A percentile compares a stretch with the other conserved stretches of the same genome.
phyloP scores from a whole-genome alignment of 108 stramenopile genomes.

The Nitzschia sp. region DNA sequence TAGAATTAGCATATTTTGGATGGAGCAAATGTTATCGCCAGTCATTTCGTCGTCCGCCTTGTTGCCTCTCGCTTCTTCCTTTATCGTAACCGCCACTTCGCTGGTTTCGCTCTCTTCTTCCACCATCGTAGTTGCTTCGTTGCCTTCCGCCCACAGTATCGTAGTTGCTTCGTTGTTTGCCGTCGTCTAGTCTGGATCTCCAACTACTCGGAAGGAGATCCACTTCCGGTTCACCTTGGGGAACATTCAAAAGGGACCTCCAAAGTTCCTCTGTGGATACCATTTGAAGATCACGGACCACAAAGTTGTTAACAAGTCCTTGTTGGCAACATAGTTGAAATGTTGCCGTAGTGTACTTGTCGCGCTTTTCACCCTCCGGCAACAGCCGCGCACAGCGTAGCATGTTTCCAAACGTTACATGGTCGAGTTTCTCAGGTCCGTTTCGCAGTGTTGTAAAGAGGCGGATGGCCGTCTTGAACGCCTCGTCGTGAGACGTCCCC shows the following conservation, averaged over 20 bases:
- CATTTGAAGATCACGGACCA: slow-evolving; percentile 35
- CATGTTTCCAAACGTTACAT: slow-evolving; percentile 56
- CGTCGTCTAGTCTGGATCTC: slow-evolving; percentile 7
- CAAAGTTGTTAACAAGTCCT: slow-evolving; percentile 42
- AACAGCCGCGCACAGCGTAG: slow-evolving; percentile 42
- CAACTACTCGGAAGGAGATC: slow-evolving; percentile 28
- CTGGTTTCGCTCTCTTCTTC: no score
- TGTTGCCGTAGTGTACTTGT: slow-evolving; percentile 35
- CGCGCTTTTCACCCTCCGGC: slow-evolving; percentile 39
- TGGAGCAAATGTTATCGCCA: no score
- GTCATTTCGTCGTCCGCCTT: no score
- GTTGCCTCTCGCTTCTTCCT: no score
- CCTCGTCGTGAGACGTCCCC: slow-evolving; percentile 14
- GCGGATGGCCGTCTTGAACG: slow-evolving; percentile 46
- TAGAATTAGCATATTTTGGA: no score
- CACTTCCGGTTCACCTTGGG: slow-evolving; percentile 18
- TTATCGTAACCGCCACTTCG: no score
- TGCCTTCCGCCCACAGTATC: no score
- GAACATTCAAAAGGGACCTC: slow-evolving; percentile 16
- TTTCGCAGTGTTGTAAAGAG: slow-evolving; percentile 38
- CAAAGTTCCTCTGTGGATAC: slow-evolving; percentile 31
- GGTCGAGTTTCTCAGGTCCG: slow-evolving; percentile 31
- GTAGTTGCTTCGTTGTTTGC: no score
- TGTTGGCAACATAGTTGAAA: slow-evolving; percentile 46
- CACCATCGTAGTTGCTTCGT: no score